Evolutionary conservation across 495 filamentous ascomycete species (phyloP).

Genomic region (Bathelium albidoporum): DNA sequence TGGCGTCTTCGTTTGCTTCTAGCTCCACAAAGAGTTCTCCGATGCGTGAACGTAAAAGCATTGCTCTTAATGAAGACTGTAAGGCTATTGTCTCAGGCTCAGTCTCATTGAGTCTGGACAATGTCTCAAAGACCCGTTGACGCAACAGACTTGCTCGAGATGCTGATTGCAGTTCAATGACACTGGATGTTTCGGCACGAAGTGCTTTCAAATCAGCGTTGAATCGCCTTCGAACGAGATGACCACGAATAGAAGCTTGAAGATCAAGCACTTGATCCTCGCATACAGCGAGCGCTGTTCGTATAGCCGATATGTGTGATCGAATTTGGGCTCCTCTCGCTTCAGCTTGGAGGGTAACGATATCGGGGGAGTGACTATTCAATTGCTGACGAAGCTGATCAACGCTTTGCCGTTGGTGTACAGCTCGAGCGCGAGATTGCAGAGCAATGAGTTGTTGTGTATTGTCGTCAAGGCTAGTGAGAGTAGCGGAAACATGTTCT

Average conservation of each 20-base stretch:
- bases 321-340: slow-evolving; percentile 36
- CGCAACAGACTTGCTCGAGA: slow-evolving; percentile 54
- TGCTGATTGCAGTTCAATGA: slow-evolving; percentile 60
- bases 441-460: slow-evolving; percentile 3
- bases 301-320: slow-evolving; percentile 29
- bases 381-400: slow-evolving; percentile 29
- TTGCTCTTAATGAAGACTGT: slow-evolving; percentile 66
- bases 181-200: slow-evolving; percentile 42
- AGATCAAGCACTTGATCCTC: slow-evolving; percentile 28
- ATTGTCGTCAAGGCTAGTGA: not conserved
- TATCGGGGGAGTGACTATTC: slow-evolving; percentile 21
- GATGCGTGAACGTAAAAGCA: slow-evolving; percentile 62
- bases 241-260: slow-evolving; percentile 26
- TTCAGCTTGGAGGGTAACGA: slow-evolving; percentile 38
- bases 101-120: slow-evolving; percentile 49
- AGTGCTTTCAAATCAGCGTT: slow-evolving; percentile 46
- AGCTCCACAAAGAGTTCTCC: slow-evolving; percentile 61
- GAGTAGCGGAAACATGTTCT: not conserved
- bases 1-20: slow-evolving; percentile 65
- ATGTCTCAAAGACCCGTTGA: slow-evolving; percentile 38
- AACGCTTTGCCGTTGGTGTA: slow-evolving; percentile 13
- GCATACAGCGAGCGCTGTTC: slow-evolving; percentile 26
- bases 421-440: slow-evolving; percentile 16
- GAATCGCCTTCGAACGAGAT: slow-evolving; percentile 35
- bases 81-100: slow-evolving; percentile 49